phyloP scores from a whole-genome alignment of 129 eudicot genomes.

The Kitagawia praeruptora region DNA sequence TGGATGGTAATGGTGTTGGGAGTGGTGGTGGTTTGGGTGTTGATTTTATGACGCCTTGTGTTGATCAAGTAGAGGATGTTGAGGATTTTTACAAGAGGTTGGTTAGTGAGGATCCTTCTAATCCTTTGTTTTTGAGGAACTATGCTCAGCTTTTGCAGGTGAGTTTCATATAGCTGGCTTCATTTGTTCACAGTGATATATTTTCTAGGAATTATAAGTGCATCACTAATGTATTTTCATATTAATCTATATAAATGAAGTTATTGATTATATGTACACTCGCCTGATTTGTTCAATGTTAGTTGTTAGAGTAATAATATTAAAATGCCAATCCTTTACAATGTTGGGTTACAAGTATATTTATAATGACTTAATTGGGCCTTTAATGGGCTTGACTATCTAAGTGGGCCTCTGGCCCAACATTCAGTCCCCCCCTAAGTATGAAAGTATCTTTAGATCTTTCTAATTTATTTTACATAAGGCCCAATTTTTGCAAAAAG shows the following conservation, averaged over 20 bases:
- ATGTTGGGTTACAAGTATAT: no score
- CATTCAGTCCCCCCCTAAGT: no score
- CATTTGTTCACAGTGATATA: background rate
- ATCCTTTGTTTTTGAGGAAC: slow-evolving; percentile 45
- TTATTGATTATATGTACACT: background rate
- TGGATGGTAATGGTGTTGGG: slow-evolving; percentile 21
- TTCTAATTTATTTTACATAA: no score
- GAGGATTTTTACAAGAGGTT: slow-evolving; percentile 34
- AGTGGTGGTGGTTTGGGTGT: slow-evolving; percentile 22
- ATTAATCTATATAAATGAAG: no score
- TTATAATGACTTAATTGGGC: no score
- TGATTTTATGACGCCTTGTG: background rate
- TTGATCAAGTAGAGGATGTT: slow-evolving; percentile 25
- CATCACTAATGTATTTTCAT: no score
- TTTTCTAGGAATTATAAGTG: background rate
- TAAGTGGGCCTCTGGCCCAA: no score
- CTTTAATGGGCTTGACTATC: no score
- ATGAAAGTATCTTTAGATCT: no score
- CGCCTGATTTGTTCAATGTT: background rate
- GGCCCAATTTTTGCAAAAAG: no score
- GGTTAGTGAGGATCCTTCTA: slow-evolving; percentile 50
- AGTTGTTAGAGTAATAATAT: no score
- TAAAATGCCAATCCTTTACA: no score
- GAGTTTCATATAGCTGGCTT: background rate
- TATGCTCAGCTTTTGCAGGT: slow-evolving; percentile 79